A percentile compares a stretch with the other conserved stretches of the same genome.
Conservation (phyloP, 169 alveolate genomes). For the Miamiensis avidus region DNA sequence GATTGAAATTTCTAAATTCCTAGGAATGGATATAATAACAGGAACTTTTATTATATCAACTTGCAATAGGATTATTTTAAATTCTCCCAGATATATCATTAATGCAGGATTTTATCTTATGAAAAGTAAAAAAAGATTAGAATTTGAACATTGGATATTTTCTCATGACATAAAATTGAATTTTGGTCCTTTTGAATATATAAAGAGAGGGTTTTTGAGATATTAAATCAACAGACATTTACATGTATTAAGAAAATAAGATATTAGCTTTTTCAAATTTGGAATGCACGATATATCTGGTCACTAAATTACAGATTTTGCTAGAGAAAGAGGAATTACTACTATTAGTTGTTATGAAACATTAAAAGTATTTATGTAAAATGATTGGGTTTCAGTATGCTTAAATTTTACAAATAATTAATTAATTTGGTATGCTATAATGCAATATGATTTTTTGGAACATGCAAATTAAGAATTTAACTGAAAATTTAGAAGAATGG, state of each 20-base stretch:
- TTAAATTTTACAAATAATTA: constrained; percentile 37
- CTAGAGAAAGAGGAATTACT: constrained; percentile 57
- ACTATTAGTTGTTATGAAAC: constrained; percentile 19
- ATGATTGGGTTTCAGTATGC: constrained; percentile 34
- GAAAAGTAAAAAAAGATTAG: constrained; percentile 22
- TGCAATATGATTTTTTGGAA: constrained; percentile 35
- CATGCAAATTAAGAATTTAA: constrained; percentile 15
- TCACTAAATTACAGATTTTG: constrained; percentile 32
- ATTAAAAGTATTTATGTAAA: constrained; percentile 23
- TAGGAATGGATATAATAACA: constrained; percentile 48
- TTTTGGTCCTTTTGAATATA: constrained; percentile 32
- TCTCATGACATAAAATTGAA: constrained; percentile 23
- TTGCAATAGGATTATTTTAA: constrained; percentile 19
- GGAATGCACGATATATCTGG: constrained; percentile 40
- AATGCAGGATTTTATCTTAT: constrained; percentile 20
- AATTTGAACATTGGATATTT: constrained; percentile 17
- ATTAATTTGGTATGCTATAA: constrained; percentile 45
- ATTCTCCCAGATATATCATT: constrained; percentile 25
- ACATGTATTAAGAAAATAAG: constrained; percentile 6
- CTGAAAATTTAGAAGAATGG: constrained; percentile 11
- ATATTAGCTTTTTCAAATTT: constrained; percentile 25
- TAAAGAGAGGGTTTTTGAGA: constrained; percentile 25
- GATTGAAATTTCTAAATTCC: constrained; percentile 21
- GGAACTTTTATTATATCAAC: constrained; percentile 38
- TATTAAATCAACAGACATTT: constrained; percentile 33